Evolutionary conservation across 2,329 filamentous ascomycete species (phyloP), one percentile per base, ranked within the genome.

Genomic region (Ceratocystis alfenasii): DNA sequence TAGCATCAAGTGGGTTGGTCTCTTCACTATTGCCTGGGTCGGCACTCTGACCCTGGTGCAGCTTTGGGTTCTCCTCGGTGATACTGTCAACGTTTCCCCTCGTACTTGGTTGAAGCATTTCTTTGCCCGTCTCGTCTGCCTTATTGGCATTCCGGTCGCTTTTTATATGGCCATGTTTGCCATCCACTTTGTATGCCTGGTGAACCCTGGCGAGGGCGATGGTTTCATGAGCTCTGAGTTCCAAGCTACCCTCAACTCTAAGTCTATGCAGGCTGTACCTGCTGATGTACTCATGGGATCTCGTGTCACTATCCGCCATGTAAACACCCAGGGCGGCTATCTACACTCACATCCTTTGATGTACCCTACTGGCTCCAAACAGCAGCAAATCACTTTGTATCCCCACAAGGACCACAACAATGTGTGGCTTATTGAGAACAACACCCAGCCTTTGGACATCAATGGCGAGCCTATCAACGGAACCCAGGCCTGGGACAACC

Each of bases 221-320:
- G 94, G 94, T 65, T 99, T 99, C 80, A 99, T 99, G 94, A 96
- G 92, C 74, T 96, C 93, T 65, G 94, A 99, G 74, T 99, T 99
- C 80, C 94, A 99, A 78, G 89, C 94, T 41, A 97, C 94, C 1
- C 81, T 99, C 70, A 99, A 97, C 78, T 92, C 86, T 72, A 99
- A 97, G 80, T 87, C 84, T 64, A 99, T 99, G 94, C 87, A 90
- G 74, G 91, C 95, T 75, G 91, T 95, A 4, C 88, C 94, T 1
- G 94, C 89, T 36, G 92, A 99, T 76, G 88, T 99, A 67, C 87
- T 88, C 33, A 87, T 94, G 72, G 94, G 94, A 68, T 95, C 91
- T 74, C 85, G 89, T 69, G 83, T 99, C 72, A 86, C 81, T 69
- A 83, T 99, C 71, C 89, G 94, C 71, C 94, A 99, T 75, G 88